Evolutionary conservation across 805 yeast genomes (phyloP), one percentile per base, ranked within the genome.

Genomic region (Candida boleticola): DNA sequence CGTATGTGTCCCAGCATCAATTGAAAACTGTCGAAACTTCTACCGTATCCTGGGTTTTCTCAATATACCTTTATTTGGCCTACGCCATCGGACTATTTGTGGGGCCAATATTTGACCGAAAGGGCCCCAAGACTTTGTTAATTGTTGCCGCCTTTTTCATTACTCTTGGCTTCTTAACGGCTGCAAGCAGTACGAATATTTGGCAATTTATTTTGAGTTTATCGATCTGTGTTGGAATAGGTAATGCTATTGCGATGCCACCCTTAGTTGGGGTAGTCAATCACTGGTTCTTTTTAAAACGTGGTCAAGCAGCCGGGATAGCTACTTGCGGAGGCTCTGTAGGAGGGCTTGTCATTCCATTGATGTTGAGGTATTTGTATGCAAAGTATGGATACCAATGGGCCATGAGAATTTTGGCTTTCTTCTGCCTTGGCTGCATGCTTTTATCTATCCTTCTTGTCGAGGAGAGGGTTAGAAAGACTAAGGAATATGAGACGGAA

Each of bases 141-240:
- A 44, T 65, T 5, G 44, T 62, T 9, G 76, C 83, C 1, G 60
- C 79, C 0, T 31, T 63, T 0, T 52, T 77, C 10, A 63, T 71
- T 4, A 70, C 73, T 40, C 61, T 59, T 3, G 83, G 84, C 0
- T 57, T 82, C 17, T 63, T 83, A 57, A 79, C 80, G 1, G 66
- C 79, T 18, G 83, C 83, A n/a, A 71, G 66, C 43, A 73, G 83
- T 53, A 64, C 62, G 1, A 52, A 68, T 3, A 68, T 79, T 6
- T 81, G 76, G 64, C 86, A 83, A 43, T 84, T 83, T 50, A 70
- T 84, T 14, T 55, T 83, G 19, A 68, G 83, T 23, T 79, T 83
- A 52, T 77, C 80, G 2, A 48, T 83, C 1, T 64, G 75, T 18
- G 62, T 73, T 31, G 89, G 88, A 3, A 46, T 74, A 3, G 88